Conservation (phyloP, 1,284 basidiomycete genomes). For the Tremellales sp. region DNA sequence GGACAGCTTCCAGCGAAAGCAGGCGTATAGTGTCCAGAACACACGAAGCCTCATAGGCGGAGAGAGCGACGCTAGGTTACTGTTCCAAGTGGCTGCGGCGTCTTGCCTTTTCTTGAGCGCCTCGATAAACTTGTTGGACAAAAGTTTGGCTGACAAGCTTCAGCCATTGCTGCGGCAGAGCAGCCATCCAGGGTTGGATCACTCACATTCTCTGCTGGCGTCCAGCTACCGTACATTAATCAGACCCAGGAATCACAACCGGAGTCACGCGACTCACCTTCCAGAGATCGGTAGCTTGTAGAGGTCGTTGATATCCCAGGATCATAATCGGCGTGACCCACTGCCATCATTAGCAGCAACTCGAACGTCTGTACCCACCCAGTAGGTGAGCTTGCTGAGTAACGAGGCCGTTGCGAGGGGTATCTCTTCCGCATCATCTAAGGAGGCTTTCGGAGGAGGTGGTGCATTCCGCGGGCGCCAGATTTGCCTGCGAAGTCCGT, state of each 20-base stretch:
- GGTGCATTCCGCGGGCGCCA: conserved; percentile 61
- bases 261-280: conserved; percentile 32
- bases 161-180: conserved; percentile 3
- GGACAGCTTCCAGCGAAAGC: conserved; percentile 24
- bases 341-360: conserved; percentile 11
- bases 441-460: conserved; percentile 55
- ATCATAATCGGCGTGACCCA: conserved; percentile 65
- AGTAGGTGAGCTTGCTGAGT: conserved; percentile 60
- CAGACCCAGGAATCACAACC: conserved; percentile 6
- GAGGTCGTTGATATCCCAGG: conserved; percentile 59
- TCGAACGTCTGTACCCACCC: conserved; percentile 11
- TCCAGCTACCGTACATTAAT: conserved; percentile 52
- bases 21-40: conserved; percentile 53
- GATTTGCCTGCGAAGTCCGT: conserved; percentile 31
- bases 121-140: conserved; percentile 51
- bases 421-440: conserved; percentile 60
- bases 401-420: conserved; percentile 59
- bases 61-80: conserved; percentile 13
- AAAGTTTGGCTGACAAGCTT: conserved; percentile 51
- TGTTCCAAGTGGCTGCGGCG: conserved; percentile 41
- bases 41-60: conserved; percentile 52
- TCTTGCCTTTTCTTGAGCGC: conserved; percentile 26
- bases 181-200: too few relatives aligned
- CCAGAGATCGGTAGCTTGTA: conserved; percentile 71
- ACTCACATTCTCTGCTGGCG: conserved; percentile 47